These are phyloP conservation scores for Monosporozyma siamensis DNA, from an alignment of 805 yeast species.

Conservation along the genomic window DNA sequence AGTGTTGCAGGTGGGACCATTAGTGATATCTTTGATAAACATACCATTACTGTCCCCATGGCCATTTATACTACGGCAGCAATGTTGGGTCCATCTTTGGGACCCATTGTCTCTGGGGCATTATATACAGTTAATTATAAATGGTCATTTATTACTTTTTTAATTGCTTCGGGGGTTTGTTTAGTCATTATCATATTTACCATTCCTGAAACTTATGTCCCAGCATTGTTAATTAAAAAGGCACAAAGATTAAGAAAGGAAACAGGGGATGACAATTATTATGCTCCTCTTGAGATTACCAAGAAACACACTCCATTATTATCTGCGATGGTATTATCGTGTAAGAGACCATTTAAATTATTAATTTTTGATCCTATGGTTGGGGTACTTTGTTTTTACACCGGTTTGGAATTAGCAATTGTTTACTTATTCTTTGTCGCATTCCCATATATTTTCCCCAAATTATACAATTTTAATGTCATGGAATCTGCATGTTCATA, in stretches of 20 bases:
- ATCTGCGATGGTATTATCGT: conserved; percentile 36
- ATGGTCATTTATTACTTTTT: conserved; percentile 60
- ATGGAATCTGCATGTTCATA: conserved; percentile 59
- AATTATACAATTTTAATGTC: conserved; percentile 41
- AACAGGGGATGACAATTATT: conserved; percentile 44
- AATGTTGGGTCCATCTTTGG: conserved; percentile 60
- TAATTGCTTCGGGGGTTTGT: conserved; percentile 54
- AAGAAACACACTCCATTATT: conserved; percentile 35
- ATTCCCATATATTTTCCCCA: conserved; percentile 49
- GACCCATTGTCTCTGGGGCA: conserved; percentile 55
- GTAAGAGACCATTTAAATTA: conserved; percentile 44
- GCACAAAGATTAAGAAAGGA: conserved; percentile 43
- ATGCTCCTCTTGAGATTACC: conserved; percentile 32
- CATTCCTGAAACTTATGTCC: conserved; percentile 59
- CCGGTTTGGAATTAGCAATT: conserved; percentile 49
- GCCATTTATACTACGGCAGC: conserved; percentile 57
- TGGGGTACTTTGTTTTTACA: conserved; percentile 42
- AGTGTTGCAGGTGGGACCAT: conserved; percentile 72
- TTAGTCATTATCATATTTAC: conserved; percentile 36
- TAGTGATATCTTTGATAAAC: conserved; percentile 57
- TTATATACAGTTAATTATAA: conserved; percentile 44
- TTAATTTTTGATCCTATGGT: conserved; percentile 47
- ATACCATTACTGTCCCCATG: conserved; percentile 59
- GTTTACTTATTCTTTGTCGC: conserved; percentile 59
- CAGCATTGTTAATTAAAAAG: conserved; percentile 41